phyloP scores from a whole-genome alignment of 2,329 filamentous ascomycete genomes.

The Penicillium brevicompactum region DNA sequence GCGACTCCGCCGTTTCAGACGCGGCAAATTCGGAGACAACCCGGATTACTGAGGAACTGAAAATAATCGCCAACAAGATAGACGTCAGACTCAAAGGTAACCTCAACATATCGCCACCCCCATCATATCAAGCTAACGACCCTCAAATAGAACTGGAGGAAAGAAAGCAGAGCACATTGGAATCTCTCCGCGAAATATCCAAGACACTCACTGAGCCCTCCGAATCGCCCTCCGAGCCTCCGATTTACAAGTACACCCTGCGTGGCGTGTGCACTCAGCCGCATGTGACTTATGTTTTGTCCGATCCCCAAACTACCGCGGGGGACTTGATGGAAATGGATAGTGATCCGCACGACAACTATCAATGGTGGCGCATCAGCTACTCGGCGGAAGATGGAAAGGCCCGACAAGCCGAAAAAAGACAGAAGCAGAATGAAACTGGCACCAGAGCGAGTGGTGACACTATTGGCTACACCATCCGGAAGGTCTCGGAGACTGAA shows the following conservation, averaged over 20 bases:
- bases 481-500: slow-evolving; percentile 52
- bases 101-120: not conserved
- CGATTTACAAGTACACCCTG: slow-evolving; percentile 55
- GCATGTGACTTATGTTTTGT: slow-evolving; percentile 59
- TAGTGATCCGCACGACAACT: slow-evolving; percentile 30
- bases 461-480: slow-evolving; percentile 42
- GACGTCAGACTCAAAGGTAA: slow-evolving; percentile 45
- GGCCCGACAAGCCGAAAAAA: slow-evolving; percentile 33
- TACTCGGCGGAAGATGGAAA: slow-evolving; percentile 50
- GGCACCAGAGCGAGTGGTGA: slow-evolving; percentile 31
- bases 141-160: slow-evolving; percentile 43
- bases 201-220: slow-evolving; percentile 50
- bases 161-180: slow-evolving; percentile 43
- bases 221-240: slow-evolving; percentile 41
- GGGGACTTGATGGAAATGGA: slow-evolving; percentile 34
- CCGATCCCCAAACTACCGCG: slow-evolving; percentile 31
- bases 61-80: slow-evolving; percentile 39
- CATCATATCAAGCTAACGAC: slow-evolving; percentile 10
- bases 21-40: slow-evolving; percentile 25
- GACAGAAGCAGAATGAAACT: slow-evolving; percentile 17
- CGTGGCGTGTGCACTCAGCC: slow-evolving; percentile 61
- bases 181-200: slow-evolving; percentile 47
- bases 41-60: slow-evolving; percentile 38
- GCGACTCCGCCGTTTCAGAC: slow-evolving; percentile 19
- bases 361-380: slow-evolving; percentile 60